Evolutionary conservation across 768 basidiomycete genomes (phyloP), one percentile per base, ranked within the genome.

Genomic region (Gelatoporia subvermispora): DNA sequence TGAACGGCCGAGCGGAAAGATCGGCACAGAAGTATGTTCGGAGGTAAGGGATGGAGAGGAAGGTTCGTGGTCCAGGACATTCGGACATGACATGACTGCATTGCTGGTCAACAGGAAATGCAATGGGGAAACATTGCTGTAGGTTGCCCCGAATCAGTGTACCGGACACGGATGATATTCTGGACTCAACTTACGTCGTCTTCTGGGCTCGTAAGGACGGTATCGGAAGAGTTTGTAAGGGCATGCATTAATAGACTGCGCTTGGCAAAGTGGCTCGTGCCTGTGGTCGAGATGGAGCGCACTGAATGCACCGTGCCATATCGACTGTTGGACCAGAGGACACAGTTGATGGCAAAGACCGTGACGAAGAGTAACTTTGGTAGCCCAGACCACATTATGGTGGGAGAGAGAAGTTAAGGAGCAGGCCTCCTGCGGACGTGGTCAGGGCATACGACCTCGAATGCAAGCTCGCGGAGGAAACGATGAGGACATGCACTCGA

Each of bases 31-130:
- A 93, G 64, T 91, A 93, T 15, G 65, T 58, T 35, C 71, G 72
- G 17, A 89, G 72, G 63, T 92, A 92, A 15, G 79, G 72, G 25
- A 93, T 75, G 21, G 78, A 76, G 40, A 91, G 77, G 59, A 89
- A 71, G 1, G 90, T 90, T 4, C 72, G 67, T 13, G 84, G 70
- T 9, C 65, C 53, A 2, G 77, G 71, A 64, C 90, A 93, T n/a
- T 63, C 52, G 2, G 76, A 66, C 17, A 65, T 61, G 45, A 85
- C 85, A 66, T 88, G 80, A 16, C 63, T 46, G 60, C 90, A 93
- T 66, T 92, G 89, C 11, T 75, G 65, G 10, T 65, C 60, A 2
- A 68, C 43, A 2, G 80, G 77, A 28, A 81, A 65, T 16, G 75
- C 67, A 41, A 83, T 71, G 2, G 89, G 90, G 43, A 65, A 73